Evolutionary conservation across 352 stramenopile genomes (phyloP).

Genomic region (Globisporangium uncinulatum): DNA sequence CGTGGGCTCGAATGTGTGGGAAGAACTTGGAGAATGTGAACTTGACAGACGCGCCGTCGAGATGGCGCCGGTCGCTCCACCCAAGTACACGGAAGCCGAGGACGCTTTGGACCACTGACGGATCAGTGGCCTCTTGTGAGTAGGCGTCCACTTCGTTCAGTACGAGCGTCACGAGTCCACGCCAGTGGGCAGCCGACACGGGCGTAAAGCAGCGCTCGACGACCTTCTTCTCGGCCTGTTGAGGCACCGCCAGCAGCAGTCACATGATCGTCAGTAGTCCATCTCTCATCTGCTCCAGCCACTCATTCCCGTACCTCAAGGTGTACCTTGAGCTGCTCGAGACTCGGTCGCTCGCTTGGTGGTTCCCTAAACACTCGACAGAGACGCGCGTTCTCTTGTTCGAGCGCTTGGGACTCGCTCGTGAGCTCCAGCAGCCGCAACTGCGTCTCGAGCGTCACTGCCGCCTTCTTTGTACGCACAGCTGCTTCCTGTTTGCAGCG

Average conservation of each 20-base stretch:
- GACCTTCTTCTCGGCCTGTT: conserved; percentile 19
- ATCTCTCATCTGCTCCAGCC: not conserved
- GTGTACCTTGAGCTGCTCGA: conserved; percentile 19
- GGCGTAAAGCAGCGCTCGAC: conserved; percentile 27
- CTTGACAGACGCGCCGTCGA: conserved; percentile 34
- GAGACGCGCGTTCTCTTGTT: conserved; percentile 31
- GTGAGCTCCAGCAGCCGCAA: conserved; percentile 30
- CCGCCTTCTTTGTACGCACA: conserved; percentile 26
- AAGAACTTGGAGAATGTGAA: conserved; percentile 52
- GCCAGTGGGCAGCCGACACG: conserved; percentile 27
- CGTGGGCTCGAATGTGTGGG: conserved; percentile 32
- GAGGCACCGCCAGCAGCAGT: not conserved
- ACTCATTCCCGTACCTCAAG: conserved; percentile 8
- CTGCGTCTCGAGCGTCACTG: conserved; percentile 27
- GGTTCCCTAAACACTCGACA: conserved; percentile 12
- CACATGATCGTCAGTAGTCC: not conserved
- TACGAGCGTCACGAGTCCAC: conserved; percentile 27
- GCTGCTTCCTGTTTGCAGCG: conserved; percentile 17
- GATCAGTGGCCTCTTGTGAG: conserved; percentile 8
- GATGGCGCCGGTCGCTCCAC: conserved; percentile 32
- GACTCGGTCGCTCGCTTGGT: conserved; percentile 8
- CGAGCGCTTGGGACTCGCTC: conserved; percentile 24
- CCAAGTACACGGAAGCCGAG: conserved; percentile 38
- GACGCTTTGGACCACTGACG: conserved; percentile 17
- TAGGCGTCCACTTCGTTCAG: conserved; percentile 25